Percentiles rank a stretch among this genome's conserved stretches.
Evolutionary conservation across 2,329 filamentous ascomycete genomes (phyloP).

Genomic region (Trichoderma asperellum): DNA sequence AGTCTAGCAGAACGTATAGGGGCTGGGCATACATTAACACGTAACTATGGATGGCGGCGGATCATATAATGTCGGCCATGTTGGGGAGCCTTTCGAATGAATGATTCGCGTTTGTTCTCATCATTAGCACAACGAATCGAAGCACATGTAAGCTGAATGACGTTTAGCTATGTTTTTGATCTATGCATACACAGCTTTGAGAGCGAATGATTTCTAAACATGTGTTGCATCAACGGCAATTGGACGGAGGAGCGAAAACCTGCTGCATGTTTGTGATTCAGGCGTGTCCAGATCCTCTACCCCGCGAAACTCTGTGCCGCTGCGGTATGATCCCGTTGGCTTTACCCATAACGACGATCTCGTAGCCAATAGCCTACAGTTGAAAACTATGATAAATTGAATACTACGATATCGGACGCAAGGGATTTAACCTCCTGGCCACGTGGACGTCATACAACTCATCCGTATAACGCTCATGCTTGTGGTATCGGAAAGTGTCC

Average conservation of each 20-base stretch:
- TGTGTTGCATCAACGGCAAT: neutral
- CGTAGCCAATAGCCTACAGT: neutral
- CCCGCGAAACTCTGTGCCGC: neutral
- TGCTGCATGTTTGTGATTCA: neutral
- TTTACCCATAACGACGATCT: neutral
- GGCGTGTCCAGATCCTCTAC: neutral
- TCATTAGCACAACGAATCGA: neutral
- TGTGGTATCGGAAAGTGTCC: neutral
- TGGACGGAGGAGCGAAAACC: neutral
- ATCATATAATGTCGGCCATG: neutral
- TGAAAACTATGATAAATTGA: neutral
- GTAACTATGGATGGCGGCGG: neutral
- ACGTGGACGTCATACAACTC: constrained; percentile 5
- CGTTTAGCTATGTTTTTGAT: neutral
- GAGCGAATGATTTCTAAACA: neutral
- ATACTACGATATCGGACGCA: constrained; percentile 12
- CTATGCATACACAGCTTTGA: neutral
- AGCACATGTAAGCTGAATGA: neutral
- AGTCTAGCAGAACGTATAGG: neutral
- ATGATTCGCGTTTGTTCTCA: neutral
- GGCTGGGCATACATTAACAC: neutral
- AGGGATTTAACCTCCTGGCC: neutral
- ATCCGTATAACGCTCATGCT: neutral
- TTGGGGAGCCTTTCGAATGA: neutral
- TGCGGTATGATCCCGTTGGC: neutral